Conservation (phyloP, 1,284 basidiomycete genomes). For the Moesziomyces globuligerus region DNA sequence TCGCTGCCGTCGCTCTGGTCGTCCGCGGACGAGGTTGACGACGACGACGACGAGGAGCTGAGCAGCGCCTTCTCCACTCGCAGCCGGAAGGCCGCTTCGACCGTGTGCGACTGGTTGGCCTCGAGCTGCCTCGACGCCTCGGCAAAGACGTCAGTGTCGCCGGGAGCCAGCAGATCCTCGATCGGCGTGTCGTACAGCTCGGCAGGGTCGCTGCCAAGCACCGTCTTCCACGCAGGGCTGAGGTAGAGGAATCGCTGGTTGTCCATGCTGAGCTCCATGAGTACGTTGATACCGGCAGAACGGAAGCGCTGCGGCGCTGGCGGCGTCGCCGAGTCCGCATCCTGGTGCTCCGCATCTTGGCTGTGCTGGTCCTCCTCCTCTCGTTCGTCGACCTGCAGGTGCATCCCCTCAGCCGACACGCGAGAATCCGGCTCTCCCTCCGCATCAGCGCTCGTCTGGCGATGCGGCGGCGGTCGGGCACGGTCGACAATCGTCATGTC, state of each 20-base stretch:
- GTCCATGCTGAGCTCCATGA: constrained; percentile 92
- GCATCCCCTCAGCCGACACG: constrained; percentile 53
- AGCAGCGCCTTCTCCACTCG: constrained; percentile 70
- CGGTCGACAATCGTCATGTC: constrained; percentile 45
- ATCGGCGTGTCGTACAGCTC: constrained; percentile 82
- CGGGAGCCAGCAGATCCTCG: constrained; percentile 81
- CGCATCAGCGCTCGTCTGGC: constrained; percentile 13
- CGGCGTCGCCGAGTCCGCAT: constrained; percentile 6
- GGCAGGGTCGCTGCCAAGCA: constrained; percentile 85
- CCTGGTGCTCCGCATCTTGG: constrained; percentile 3
- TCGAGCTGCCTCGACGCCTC: constrained; percentile 86
- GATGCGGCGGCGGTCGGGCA: constrained; percentile 11
- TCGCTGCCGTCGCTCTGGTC: constrained; percentile 64
- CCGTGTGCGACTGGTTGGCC: constrained; percentile 91
- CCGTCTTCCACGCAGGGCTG: constrained; percentile 91
- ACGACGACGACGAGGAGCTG: constrained; percentile 74
- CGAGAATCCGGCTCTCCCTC: background rate
- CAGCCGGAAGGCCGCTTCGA: constrained; percentile 89
- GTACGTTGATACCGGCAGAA: constrained; percentile 67
- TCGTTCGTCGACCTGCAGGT: constrained; percentile 78
- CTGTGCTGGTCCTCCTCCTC: constrained; percentile 75
- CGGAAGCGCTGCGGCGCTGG: constrained; percentile 22
- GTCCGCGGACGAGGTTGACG: constrained; percentile 33
- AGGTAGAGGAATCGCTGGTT: constrained; percentile 88
- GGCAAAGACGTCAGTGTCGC: constrained; percentile 86